Evolutionary conservation across 768 basidiomycete species (phyloP), one percentile per base, ranked within the genome.

Genomic region (Rhodotorula diobovata): DNA sequence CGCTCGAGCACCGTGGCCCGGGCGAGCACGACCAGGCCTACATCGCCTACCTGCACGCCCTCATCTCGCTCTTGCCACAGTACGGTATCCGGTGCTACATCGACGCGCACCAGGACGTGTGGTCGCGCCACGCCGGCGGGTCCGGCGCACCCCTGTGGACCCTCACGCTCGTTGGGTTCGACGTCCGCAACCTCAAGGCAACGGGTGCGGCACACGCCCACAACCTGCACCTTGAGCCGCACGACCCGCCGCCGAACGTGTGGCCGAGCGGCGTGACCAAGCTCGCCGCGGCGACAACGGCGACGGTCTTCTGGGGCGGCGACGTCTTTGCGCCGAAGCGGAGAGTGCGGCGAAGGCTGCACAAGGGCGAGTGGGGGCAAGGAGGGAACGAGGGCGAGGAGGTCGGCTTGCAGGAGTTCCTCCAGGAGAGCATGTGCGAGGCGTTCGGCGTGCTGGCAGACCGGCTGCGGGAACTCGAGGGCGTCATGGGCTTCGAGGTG

Each of bases 131-230:
- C 76, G 87, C 88, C 6, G 95, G 95, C 15, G 95, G 95, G 55
- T 95, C 92, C 2, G 95, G 96, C 3, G 94, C 95, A 0, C 96
- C 96, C 2, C 59, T 63, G 6, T 99, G 96, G 95, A 96, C 93
- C 2, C 82, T 98, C 2, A 88, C 91, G 70, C 80, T 85, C 18
- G 89, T 87, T 15, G 96, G 95, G 0, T 92, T 98, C 72, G 90
- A 95, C 78, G 81, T 96, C 5, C 82, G 85, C 54, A 85, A 86
- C 2, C 82, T 98, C 7, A 92, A 94, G 72, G 86, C 89, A 66
- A 86, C 88, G 0, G 90, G 89, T 1, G 90, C 93, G 0, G 95
- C 93, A 0, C 97, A 94, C 88, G 81, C 95, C 1, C 83, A 85
- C 87, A 89, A 60, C 87, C 88, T 50, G 89, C 90, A 21, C 87